Base-by-base conservation (phyloP, 1,284 basidiomycete genomes). In the Cutaneotrichosporon cavernicola region DNA sequence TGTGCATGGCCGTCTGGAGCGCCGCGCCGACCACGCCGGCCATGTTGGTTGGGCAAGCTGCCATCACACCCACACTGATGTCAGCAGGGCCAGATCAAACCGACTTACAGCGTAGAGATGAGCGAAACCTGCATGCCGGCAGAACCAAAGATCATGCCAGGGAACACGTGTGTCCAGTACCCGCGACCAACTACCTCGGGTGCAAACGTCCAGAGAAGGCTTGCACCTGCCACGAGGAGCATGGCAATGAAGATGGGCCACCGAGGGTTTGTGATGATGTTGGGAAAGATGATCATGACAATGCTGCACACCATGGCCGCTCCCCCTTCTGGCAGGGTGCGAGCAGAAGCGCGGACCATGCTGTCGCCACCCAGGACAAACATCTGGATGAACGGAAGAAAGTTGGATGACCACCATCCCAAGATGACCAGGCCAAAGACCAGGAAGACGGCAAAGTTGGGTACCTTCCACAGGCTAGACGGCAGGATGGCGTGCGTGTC, bases 361-460 rank as follows among this genome's bases (percentile, higher is more conserved):
- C 56, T 32, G 49, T 74, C 71, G 40, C 63, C 47, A 50, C 70
- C 63, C 9, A 36, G n/a, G 21, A 67, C 30, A 49, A 50, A 70
- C 55, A 68, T 43, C 59, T 71, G 67, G 60, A 72, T 65, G 16
- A 70, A 62, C 8, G 69, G 56, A 5, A 73, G 46, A 22, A 70
- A 69, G 50, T 68, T 67, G 50, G 46, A 47, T 1, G 59, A 51
- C 65, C 67, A 73, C 72, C 70, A 74, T 5, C 65, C 64, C 62
- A 71, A 70, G 9, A 65, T 64, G 21, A 62, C 64, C 21, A 76
- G 61, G 2, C 66, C 66, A 31, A 75, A 65, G 31, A 70, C 56
- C 38, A 75, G 63, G 49, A 72, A 65, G n/a, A 74, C 47, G 26
- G 69, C 63, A 21, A 78, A 63, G 60, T 78, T 78, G 2, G 64